Evolutionary conservation across 2,329 filamentous ascomycete genomes (phyloP).

Genomic region (Polytolypa hystricis): DNA sequence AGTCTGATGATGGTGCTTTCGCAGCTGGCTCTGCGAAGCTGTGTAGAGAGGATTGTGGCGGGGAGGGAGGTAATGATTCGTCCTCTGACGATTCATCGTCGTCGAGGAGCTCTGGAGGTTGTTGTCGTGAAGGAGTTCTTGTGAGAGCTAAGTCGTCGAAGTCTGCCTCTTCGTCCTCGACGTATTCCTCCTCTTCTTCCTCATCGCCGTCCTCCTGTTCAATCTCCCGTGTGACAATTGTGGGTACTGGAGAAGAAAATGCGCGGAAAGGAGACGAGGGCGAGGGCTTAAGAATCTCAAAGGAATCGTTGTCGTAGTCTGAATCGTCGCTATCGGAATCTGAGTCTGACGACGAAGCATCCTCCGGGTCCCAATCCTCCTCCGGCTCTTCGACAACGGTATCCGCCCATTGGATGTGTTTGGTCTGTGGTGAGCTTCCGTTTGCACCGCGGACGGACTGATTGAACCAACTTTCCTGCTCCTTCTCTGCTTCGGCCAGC

Average conservation of each 20-base stretch:
- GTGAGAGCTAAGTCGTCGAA: slow-evolving; percentile 53
- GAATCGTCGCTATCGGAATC: slow-evolving; percentile 42
- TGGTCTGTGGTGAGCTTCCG: slow-evolving; percentile 36
- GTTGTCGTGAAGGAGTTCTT: slow-evolving; percentile 55
- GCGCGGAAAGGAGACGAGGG: slow-evolving; percentile 16
- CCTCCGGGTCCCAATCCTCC: slow-evolving; percentile 58
- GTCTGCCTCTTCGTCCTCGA: slow-evolving; percentile 51
- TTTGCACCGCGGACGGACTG: slow-evolving; percentile 72
- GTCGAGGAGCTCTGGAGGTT: slow-evolving; percentile 58
- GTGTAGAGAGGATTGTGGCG: slow-evolving; percentile 45
- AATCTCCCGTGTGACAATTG: slow-evolving; percentile 21
- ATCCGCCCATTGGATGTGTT: slow-evolving; percentile 82
- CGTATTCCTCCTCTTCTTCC: slow-evolving; percentile 34
- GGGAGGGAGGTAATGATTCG: slow-evolving; percentile 61
- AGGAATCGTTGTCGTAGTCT: slow-evolving; percentile 8
- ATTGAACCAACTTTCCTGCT: slow-evolving; percentile 98
- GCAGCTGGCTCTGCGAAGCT: slow-evolving; percentile 48
- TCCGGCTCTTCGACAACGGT: slow-evolving; percentile 61
- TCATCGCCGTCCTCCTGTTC: slow-evolving; percentile 47
- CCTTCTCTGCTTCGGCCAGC: slow-evolving; percentile 83
- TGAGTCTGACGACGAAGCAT: slow-evolving; percentile 42
- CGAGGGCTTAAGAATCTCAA: slow-evolving; percentile 10
- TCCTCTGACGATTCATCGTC: slow-evolving; percentile 59
- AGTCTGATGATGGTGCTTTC: slow-evolving; percentile 30
- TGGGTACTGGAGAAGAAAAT: slow-evolving; percentile 22